Percentiles rank a stretch among this genome's conserved stretches.
phyloP scores from a whole-genome alignment of 176 grass and related monocot genomes.

The Thinopyrum elongatum region DNA sequence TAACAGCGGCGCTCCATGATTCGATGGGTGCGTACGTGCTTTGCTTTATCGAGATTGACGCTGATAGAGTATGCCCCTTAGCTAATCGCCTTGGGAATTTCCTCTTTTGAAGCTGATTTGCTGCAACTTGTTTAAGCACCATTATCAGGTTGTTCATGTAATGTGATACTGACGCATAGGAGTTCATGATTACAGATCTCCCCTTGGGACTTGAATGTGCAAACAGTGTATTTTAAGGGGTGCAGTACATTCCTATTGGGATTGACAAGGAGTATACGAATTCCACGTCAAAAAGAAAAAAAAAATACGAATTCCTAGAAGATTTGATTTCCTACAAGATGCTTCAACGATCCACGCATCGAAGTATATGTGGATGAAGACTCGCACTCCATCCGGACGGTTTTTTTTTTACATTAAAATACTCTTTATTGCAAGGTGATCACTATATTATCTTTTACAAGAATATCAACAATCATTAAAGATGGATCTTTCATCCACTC shows the following conservation, averaged over 20 bases:
- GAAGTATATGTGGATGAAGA: neutral
- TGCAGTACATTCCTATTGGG: neutral
- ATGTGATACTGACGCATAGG: neutral
- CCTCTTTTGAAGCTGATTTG: constrained; percentile 17
- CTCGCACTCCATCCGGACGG: neutral
- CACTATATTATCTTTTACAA: too few relatives aligned
- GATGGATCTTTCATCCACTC: too few relatives aligned
- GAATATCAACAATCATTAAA: too few relatives aligned
- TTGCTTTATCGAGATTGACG: constrained; percentile 22
- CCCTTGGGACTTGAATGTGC: neutral
- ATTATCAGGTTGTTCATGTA: constrained; percentile 12
- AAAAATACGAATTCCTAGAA: neutral
- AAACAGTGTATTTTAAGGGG: neutral
- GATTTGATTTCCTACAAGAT: neutral
- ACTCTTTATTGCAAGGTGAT: too few relatives aligned
- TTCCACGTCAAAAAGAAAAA: too few relatives aligned
- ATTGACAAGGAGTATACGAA: neutral
- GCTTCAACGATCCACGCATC: neutral
- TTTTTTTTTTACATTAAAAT: too few relatives aligned
- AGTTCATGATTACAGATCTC: constrained; percentile 14
- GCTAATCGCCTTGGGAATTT: neutral
- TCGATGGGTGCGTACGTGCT: neutral
- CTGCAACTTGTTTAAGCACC: neutral
- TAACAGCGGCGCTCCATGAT: neutral
- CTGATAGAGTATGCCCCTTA: neutral